These are phyloP conservation scores for Stropharia rugosoannulata DNA, from an alignment of 768 basidiomycete species.

Conservation along the genomic window DNA sequence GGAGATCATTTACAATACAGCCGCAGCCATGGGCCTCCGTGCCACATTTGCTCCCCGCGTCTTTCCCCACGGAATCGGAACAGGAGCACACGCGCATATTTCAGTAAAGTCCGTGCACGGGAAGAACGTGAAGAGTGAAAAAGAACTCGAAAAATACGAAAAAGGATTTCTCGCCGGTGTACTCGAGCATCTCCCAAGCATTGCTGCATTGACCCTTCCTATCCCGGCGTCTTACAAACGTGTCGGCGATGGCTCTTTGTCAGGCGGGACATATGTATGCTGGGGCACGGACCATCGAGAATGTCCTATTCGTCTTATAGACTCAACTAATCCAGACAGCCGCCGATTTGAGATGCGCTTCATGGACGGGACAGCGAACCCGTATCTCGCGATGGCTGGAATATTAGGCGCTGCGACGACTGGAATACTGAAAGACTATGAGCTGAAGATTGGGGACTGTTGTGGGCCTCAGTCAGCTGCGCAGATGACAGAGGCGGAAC, in stretches of 20 bases:
- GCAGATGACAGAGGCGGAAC: slow-evolving; percentile 43
- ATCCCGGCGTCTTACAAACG: slow-evolving; percentile 62
- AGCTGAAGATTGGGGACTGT: slow-evolving; percentile 38
- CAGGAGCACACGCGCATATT: slow-evolving; percentile 61
- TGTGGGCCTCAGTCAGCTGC: slow-evolving; percentile 31
- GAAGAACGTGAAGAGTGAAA: slow-evolving; percentile 11
- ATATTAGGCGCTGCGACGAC: slow-evolving; percentile 56
- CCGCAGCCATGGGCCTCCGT: slow-evolving; percentile 59
- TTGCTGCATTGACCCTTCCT: slow-evolving; percentile 60
- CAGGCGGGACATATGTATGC: slow-evolving; percentile 66
- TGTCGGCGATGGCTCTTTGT: slow-evolving; percentile 64
- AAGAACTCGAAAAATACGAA: slow-evolving; percentile 43
- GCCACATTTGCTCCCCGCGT: slow-evolving; percentile 68
- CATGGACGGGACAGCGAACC: slow-evolving; percentile 66
- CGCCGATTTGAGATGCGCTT: slow-evolving; percentile 64
- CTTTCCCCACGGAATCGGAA: slow-evolving; percentile 44
- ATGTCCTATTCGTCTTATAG: slow-evolving; percentile 58
- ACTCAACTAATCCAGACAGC: slow-evolving; percentile 40
- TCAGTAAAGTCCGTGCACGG: slow-evolving; percentile 49
- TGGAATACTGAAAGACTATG: slow-evolving; percentile 25
- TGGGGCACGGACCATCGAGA: slow-evolving; percentile 77
- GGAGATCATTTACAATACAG: slow-evolving; percentile 67
- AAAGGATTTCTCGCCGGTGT: slow-evolving; percentile 61
- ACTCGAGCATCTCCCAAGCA: slow-evolving; percentile 54
- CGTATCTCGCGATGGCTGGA: slow-evolving; percentile 56